Evolutionary conservation across 148 eudicot genomes (phyloP).

Genomic region (Nepenthes mirabilis): DNA sequence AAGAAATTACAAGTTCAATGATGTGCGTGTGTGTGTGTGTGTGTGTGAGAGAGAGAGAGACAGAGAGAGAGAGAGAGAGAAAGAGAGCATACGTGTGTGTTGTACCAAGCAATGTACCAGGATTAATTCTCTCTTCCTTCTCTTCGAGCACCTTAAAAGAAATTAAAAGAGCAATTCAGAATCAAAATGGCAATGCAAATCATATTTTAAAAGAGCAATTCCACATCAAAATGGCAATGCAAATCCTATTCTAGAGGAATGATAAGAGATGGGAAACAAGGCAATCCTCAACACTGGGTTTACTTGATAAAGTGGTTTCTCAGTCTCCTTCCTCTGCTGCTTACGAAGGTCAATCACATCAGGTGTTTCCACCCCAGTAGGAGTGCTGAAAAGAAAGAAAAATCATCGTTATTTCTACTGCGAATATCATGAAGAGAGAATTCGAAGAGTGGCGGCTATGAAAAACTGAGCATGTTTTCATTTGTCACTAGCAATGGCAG

Average conservation of each 20-base stretch:
- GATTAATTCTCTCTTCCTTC: slow-evolving; percentile 78
- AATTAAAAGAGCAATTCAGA: slow-evolving; percentile 3
- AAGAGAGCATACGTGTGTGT: slow-evolving; percentile 58
- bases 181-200: not conserved
- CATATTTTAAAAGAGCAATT: not conserved
- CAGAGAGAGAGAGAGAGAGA: slow-evolving; percentile 4
- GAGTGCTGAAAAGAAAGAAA: slow-evolving; percentile 48
- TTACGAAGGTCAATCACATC: slow-evolving; percentile 99
- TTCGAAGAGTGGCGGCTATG: not conserved
- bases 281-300: slow-evolving; percentile 6
- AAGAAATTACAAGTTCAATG: not conserved
- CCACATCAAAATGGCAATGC: not conserved
- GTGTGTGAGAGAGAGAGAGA: slow-evolving; percentile 1
- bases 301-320: slow-evolving; percentile 85
- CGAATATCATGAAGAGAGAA: not conserved
- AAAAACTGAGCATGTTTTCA: not conserved
- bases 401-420: not conserved
- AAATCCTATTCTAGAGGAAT: not conserved
- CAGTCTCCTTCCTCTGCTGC: slow-evolving; percentile 97
- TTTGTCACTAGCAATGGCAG: not conserved
- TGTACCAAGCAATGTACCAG: slow-evolving; percentile 80
- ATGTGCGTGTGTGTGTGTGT: no score
- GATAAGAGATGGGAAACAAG: not conserved
- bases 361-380: slow-evolving; percentile 98
- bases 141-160: slow-evolving; percentile 75